Base-by-base conservation (phyloP, 768 basidiomycete species). In the Melanogaster broomeanus region DNA sequence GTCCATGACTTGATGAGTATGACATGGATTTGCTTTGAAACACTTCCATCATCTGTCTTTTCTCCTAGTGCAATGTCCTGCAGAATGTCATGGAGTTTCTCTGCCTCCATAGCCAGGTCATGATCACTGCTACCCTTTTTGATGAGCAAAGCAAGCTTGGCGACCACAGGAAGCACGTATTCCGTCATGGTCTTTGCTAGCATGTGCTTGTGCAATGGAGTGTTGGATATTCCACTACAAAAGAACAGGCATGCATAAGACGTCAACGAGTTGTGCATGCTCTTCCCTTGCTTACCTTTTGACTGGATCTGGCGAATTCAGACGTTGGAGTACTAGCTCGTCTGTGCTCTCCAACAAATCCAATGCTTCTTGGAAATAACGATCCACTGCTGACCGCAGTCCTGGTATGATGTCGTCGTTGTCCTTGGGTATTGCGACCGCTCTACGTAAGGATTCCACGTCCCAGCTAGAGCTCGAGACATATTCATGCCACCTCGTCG, bases 131-230 rank as follows among this genome's bases (percentile, higher is more conserved):
- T n/a, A n/a, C n/a, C n/a, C n/a, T n/a, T n/a, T n/a, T n/a, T 19
- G 1, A 40, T 8, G 4, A 53, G 28, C 57, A 61, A 53, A 4
- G 27, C 6, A 0, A 62, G 3, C 1, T 59, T 16, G 2, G n/a
- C 10, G 0, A 59, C 6, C 0, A 51, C 24, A 0, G 39, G 52
- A 0, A 0, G 41, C 8, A 16, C 59, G 18, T 71, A 71, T 9
- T 42, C 15, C 1, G 47, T 41, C 18, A 66, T 46, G 1, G 50
- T 56, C 49, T 51, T 13, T n/a, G n/a, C n/a, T n/a, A n/a, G n/a
- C n/a, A n/a, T n/a, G n/a, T n/a, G n/a, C n/a, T n/a, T n/a, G n/a
- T 63, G 60, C 15, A 70, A 52, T 0, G 66, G 65, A 0, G 45
- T 60, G 50, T 67, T 62, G 42, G 54, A 59, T n/a, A 68, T 62